Percentiles rank a stretch among this genome's conserved stretches.
phyloP scores from a whole-genome alignment of 257 asterid species.

The Salvia miltiorrhiza region DNA sequence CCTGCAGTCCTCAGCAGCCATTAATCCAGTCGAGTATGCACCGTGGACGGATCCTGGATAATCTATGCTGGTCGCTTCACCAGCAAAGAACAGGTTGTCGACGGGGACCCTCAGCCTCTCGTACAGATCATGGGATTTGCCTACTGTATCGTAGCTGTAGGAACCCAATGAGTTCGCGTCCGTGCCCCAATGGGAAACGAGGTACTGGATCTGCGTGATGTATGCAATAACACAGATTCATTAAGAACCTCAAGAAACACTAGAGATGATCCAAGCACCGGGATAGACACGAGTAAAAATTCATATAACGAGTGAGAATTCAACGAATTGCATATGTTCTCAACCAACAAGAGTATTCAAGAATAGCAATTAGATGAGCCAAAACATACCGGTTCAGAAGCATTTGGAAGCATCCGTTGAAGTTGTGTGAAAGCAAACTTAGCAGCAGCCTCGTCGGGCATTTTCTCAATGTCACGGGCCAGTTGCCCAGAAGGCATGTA shows the following conservation, averaged over 20 bases:
- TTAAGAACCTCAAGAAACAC: not conserved
- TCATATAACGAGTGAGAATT: not conserved
- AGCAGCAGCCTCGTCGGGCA: constrained; percentile 88
- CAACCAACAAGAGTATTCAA: not conserved
- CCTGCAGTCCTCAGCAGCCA: constrained; percentile 94
- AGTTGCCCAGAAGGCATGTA: constrained; percentile 96
- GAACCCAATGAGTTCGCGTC: constrained; percentile 74
- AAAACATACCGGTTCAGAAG: constrained; percentile 71
- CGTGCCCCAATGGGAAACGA: constrained; percentile 86
- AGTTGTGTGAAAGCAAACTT: constrained; percentile 77
- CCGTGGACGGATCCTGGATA: constrained; percentile 91
- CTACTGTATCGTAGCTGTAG: constrained; percentile 80
- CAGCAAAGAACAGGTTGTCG: constrained; percentile 85
- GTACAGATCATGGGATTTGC: constrained; percentile 72
- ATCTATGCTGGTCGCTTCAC: constrained; percentile 81
- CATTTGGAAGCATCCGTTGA: constrained; percentile 76
- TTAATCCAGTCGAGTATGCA: constrained; percentile 81
- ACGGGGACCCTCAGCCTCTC: constrained; percentile 80
- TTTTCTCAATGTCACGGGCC: constrained; percentile 87
- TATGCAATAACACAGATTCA: not conserved
- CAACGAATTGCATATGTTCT: not conserved
- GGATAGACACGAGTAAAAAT: not conserved
- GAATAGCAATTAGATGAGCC: not conserved
- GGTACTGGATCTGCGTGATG: constrained; percentile 66
- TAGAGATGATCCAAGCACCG: not conserved